phyloP scores from a whole-genome alignment of 306 rosid species.

The Hippophae rhamnoides region DNA sequence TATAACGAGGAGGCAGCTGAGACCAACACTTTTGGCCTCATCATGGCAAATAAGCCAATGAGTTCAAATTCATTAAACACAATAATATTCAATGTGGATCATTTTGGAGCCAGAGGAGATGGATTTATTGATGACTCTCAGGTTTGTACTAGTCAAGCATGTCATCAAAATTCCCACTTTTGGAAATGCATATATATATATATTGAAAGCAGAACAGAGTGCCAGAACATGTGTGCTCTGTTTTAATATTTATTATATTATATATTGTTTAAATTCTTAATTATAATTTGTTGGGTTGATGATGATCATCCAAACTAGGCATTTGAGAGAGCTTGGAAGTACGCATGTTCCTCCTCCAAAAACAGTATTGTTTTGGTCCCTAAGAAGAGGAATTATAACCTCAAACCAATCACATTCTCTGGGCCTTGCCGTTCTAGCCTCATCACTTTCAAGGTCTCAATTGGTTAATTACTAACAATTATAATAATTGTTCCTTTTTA shows the following conservation, averaged over 20 bases:
- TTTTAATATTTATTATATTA: too few relatives aligned
- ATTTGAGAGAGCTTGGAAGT: slow-evolving; percentile 51
- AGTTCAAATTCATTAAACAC: too few relatives aligned
- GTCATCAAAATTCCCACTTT: too few relatives aligned
- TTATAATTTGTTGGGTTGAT: slow-evolving; percentile 1
- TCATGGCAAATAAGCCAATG: too few relatives aligned
- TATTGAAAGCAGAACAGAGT: background rate
- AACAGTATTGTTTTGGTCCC: slow-evolving; percentile 25
- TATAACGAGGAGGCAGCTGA: too few relatives aligned
- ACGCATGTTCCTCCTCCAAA: slow-evolving; percentile 38
- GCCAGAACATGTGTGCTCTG: background rate
- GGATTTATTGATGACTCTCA: slow-evolving; percentile 33
- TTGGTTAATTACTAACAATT: background rate
- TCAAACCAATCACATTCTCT: slow-evolving; percentile 51
- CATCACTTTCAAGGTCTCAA: slow-evolving; percentile 27
- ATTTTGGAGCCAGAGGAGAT: slow-evolving; percentile 46
- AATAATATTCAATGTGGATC: slow-evolving; percentile 29
- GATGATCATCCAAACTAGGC: slow-evolving; percentile 27
- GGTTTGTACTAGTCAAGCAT: slow-evolving; percentile 21
- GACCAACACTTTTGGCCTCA: too few relatives aligned
- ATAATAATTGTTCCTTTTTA: slow-evolving; percentile 16
- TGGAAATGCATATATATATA: background rate
- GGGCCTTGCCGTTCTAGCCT: slow-evolving; percentile 49
- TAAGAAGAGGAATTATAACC: slow-evolving; percentile 33
- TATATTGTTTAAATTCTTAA: too few relatives aligned